Base-by-base conservation (phyloP, 2,329 filamentous ascomycete genomes). In the Talaromyces sp. region DNA sequence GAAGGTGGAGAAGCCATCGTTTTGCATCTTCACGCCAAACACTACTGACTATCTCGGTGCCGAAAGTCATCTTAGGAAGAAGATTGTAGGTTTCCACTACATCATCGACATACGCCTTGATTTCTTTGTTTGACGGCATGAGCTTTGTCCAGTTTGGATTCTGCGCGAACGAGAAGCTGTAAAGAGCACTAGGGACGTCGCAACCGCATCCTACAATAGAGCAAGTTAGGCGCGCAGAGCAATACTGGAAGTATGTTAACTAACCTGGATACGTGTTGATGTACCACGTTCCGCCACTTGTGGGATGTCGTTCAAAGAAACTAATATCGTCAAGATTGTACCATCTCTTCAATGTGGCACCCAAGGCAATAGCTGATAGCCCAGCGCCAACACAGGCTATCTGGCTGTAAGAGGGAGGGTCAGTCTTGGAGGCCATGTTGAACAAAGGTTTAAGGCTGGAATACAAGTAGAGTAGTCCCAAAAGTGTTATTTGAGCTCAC, bases 251-350 rank as follows among this genome's bases (percentile, higher is more conserved):
- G 27, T 12, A n/a, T 27, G 12, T 5, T 4, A 31, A 54, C 55
- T 30, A 2, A 69, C 70, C 82, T 36, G 83, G 86, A 71, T 89
- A 89, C 30, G 79, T 75, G 69, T 87, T 89, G 58, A 81, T 79
- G 68, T 79, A 79, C 87, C 87, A 89, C 1, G 86, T 88, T 10
- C 86, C 87, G 23, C 86, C 86, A 23, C 85, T 75, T 2, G 78
- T 78, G 6, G 76, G 68, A 64, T 85, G 76, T 28, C 82, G 76
- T 42, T 89, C 87, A 63, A 88, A 88, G 68, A 89, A 79, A 10
- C 75, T 75, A 64, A 88, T 80, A 63, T 87, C 83, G 54, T 81
- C 80, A 50, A 86, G 82, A 28, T 76, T 78, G 55, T 87, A 81
- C 77, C 83, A 81, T 34, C 83, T 74, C 66, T 85, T 81, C 51